Conservation (phyloP, 164 flowering plant species). For the Dillenia suffruticosa region DNA sequence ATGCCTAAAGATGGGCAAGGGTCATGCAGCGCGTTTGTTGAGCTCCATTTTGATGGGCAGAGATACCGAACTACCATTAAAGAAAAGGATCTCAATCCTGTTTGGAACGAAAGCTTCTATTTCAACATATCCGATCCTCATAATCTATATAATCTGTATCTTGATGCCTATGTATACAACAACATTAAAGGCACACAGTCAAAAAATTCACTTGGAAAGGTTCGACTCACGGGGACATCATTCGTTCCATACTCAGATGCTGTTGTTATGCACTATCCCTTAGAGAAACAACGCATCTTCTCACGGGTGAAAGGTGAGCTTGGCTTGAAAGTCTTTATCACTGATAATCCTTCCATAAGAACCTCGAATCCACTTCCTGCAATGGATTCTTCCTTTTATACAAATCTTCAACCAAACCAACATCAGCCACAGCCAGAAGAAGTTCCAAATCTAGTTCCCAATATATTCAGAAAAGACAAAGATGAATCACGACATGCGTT, state of each 20-base stretch:
- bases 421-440: constrained; percentile 8
- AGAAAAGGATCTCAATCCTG: constrained; percentile 71
- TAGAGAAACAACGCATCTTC: constrained; percentile 58
- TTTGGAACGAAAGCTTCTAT: constrained; percentile 79
- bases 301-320: constrained; percentile 85
- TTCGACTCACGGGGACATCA: constrained; percentile 54
- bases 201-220: constrained; percentile 54
- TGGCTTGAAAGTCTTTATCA: constrained; percentile 69
- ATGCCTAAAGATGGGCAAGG: constrained; percentile 76
- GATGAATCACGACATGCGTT: constrained; percentile 47
- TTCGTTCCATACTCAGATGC: constrained; percentile 62
- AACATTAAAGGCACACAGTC: constrained; percentile 26
- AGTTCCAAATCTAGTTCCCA: constrained; percentile 3
- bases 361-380: constrained; percentile 50
- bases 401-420: constrained; percentile 14
- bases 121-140: constrained; percentile 51
- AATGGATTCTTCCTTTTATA: constrained; percentile 17
- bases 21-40: constrained; percentile 67
- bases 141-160: constrained; percentile 44
- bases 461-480: constrained; percentile 18
- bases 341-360: constrained; percentile 61
- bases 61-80: constrained; percentile 54
- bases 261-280: constrained; percentile 54
- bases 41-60: constrained; percentile 75
- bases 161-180: constrained; percentile 59